Conservation (phyloP, 1,139 yeast species). For the Yarrowia galli region DNA sequence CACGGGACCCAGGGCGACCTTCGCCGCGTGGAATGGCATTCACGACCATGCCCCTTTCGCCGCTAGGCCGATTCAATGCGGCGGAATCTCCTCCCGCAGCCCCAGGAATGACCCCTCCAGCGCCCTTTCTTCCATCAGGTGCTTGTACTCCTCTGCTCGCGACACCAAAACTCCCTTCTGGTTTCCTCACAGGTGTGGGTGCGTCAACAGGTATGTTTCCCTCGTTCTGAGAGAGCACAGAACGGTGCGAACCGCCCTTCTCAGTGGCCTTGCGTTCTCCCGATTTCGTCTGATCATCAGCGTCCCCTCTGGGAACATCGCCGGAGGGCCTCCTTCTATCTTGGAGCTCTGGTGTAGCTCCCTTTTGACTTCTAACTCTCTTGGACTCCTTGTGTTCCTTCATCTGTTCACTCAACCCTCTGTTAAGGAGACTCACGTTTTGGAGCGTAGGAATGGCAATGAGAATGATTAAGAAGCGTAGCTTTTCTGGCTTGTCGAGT, state of each 20-base stretch:
- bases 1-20: neutral
- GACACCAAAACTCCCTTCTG: conserved; percentile 19
- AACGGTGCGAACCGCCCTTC: neutral
- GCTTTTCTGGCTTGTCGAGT: conserved; percentile 22
- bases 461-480: conserved; percentile 8
- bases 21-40: neutral
- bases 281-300: neutral
- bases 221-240: neutral
- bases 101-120: conserved; percentile 1
- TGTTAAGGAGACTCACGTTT: conserved; percentile 1
- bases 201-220: neutral
- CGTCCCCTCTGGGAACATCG: conserved; percentile 12
- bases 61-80: neutral
- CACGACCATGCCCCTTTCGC: neutral
- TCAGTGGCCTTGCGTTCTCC: neutral
- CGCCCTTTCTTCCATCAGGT: neutral
- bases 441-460: conserved; percentile 25
- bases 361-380: neutral
- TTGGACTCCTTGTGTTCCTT: conserved; percentile 2
- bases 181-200: neutral
- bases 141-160: neutral
- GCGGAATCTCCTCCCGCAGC: neutral
- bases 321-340: conserved; percentile 14
- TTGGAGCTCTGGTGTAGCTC: neutral
- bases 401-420: conserved; percentile 28